These are phyloP conservation scores for Pichia nakasei DNA, from an alignment of 805 yeast species.

Conservation along the genomic window DNA sequence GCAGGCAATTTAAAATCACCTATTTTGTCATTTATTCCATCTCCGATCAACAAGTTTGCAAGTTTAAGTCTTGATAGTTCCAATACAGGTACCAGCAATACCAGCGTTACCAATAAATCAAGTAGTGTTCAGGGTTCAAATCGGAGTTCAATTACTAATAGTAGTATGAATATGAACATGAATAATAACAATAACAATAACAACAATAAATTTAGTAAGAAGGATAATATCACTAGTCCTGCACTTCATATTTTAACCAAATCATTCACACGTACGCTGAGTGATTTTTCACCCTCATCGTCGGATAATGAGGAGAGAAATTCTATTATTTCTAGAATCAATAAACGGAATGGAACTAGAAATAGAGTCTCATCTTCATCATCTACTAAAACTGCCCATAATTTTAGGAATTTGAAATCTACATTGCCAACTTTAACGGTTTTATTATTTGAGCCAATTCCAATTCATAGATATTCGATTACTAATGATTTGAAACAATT, in stretches of 20 bases:
- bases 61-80: background rate
- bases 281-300: constrained; percentile 43
- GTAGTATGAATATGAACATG: too few species aligned
- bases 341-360: constrained; percentile 18
- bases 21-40: constrained; percentile 14
- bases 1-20: constrained; percentile 15
- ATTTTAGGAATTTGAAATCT: background rate
- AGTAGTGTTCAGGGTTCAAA: too few species aligned
- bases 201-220: background rate
- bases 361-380: constrained; percentile 1
- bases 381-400: background rate
- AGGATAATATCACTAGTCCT: constrained; percentile 11
- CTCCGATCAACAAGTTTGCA: constrained; percentile 22
- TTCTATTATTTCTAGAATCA: constrained; percentile 43
- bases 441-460: constrained; percentile 79
- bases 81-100: background rate
- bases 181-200: constrained; percentile 1
- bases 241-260: constrained; percentile 21
- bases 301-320: constrained; percentile 60
- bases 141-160: background rate
- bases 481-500: constrained; percentile 52
- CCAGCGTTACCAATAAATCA: background rate
- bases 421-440: constrained; percentile 41
- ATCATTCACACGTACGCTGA: constrained; percentile 10
- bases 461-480: constrained; percentile 65